These are phyloP conservation scores for Botrytis cinerea DNA, from an alignment of 2,329 filamentous ascomycete genomes.

Conservation along the genomic window DNA sequence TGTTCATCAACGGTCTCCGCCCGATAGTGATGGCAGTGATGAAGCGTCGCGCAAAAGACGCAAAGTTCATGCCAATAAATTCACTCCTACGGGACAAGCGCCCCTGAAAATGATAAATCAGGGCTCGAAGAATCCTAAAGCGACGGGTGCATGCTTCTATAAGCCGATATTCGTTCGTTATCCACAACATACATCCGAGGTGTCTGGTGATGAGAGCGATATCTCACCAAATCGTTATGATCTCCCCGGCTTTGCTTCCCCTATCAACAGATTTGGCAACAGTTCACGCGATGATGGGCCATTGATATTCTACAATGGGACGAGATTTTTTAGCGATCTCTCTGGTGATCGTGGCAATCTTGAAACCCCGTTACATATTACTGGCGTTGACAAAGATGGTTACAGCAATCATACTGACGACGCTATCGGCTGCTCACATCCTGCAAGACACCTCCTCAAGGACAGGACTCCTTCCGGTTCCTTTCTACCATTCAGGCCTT, in stretches of 20 bases:
- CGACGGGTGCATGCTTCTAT: slow-evolving; percentile 58
- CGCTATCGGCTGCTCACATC: slow-evolving; percentile 29
- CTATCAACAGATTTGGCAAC: slow-evolving; percentile 30
- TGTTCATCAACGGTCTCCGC: slow-evolving; percentile 47
- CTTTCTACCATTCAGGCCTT: slow-evolving; percentile 46
- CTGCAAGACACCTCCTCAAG: slow-evolving; percentile 1
- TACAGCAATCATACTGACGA: slow-evolving; percentile 33
- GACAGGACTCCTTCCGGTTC: slow-evolving; percentile 31
- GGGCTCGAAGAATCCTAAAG: slow-evolving; percentile 40
- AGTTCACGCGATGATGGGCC: slow-evolving; percentile 63
- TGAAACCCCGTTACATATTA: slow-evolving; percentile 52
- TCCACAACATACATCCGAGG: slow-evolving; percentile 49
- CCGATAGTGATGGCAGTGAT: slow-evolving; percentile 33
- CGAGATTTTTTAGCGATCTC: slow-evolving; percentile 78
- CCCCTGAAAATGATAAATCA: neutral
- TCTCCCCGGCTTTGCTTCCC: neutral
- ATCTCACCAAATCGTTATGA: neutral
- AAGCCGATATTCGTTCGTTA: slow-evolving; percentile 62
- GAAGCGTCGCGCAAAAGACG: slow-evolving; percentile 34
- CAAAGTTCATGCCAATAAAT: slow-evolving; percentile 32
- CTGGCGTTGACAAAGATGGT: slow-evolving; percentile 48
- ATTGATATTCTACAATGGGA: slow-evolving; percentile 81
- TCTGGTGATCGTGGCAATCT: slow-evolving; percentile 62
- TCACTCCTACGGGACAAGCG: slow-evolving; percentile 1
- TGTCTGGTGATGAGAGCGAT: slow-evolving; percentile 22